Conservation (phyloP, 2,329 filamentous ascomycete species). For the Colletotrichum echinochloae region DNA sequence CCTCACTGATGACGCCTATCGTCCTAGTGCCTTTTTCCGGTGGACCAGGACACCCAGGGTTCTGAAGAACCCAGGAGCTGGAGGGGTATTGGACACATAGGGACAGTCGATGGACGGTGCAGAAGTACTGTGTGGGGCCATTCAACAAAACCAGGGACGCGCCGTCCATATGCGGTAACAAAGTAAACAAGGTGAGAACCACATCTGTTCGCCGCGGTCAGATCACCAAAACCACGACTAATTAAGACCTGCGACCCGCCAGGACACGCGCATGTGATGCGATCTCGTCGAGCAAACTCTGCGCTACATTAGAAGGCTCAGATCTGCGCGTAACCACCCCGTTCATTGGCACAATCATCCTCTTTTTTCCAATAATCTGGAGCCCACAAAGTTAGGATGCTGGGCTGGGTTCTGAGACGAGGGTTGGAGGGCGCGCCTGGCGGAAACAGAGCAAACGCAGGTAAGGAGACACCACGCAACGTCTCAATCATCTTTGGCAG, state of each 20-base stretch:
- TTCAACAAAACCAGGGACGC: constrained; percentile 26
- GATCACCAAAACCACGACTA: constrained; percentile 30
- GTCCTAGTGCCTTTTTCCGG: constrained; percentile 10
- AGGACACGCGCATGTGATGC: constrained; percentile 25
- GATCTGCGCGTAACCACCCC: background rate
- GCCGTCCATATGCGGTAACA: constrained; percentile 43
- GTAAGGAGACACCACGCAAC: constrained; percentile 36
- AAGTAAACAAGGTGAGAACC: constrained; percentile 45
- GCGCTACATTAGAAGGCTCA: constrained; percentile 16
- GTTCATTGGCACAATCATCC: background rate
- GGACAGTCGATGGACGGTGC: background rate
- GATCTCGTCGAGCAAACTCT: constrained; percentile 13
- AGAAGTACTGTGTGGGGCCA: constrained; percentile 1
- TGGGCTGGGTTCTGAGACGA: constrained; percentile 70
- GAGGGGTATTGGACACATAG: background rate
- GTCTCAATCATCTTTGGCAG: background rate
- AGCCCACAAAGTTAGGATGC: constrained; percentile 54
- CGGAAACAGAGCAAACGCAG: constrained; percentile 43
- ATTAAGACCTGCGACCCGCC: constrained; percentile 28
- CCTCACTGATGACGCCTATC: constrained; percentile 39
- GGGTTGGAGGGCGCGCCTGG: constrained; percentile 56
- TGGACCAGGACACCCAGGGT: constrained; percentile 6
- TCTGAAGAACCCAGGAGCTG: background rate
- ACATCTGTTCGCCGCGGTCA: constrained; percentile 37
- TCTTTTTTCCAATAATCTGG: background rate